Base-by-base conservation (phyloP, 2,329 filamentous ascomycete species). In the Bipolaris sorokiniana region DNA sequence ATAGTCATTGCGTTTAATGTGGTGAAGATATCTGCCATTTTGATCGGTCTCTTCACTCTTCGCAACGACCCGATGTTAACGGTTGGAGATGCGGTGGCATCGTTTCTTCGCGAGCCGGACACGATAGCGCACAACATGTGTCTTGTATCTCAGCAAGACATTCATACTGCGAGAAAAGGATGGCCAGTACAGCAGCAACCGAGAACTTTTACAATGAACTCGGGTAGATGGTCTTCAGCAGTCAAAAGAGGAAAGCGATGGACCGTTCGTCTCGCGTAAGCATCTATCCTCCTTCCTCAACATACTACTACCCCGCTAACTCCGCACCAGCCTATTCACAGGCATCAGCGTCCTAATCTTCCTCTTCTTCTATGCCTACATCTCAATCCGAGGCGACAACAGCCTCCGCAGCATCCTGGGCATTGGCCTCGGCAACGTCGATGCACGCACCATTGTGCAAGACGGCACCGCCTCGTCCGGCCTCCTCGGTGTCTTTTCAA, bases 41-140 rank as follows among this genome's bases (percentile, higher is more conserved):
- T 68, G 9, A 59, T 52, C 16, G 48, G 58, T 1, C 59, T 59
- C 10, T 62, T 63, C 15, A 7, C 47, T 2, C 49, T 61, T 6
- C 47, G 48, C 11, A 65, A 65, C 5, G 59, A 67, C 5, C 67
- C 68, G 2, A 52, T 71, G 2, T 57, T 68, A 20, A 67, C 63
- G 0, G 64, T 69, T 47, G 68, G 67, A 10, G 68, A 71, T 45
- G 68, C 66, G 1, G 50, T 69, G 0, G 57, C 63, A 9, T 65
- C 66, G 1, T 70, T 71, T 22, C 40, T 69, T 3, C 44, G 59
- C 5, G 49, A 36, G 13, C 22, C 40, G 5, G 66, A 69, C 18
- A 5, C 44, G 13, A 54, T 51, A 1, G 63, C 63, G 3, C 57
- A 40, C 23, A 44, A 56, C 23, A 63, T 63, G 57, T 70, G 63